Base-by-base conservation (phyloP, 768 basidiomycete genomes). In the Phlebiopsis gigantea region DNA sequence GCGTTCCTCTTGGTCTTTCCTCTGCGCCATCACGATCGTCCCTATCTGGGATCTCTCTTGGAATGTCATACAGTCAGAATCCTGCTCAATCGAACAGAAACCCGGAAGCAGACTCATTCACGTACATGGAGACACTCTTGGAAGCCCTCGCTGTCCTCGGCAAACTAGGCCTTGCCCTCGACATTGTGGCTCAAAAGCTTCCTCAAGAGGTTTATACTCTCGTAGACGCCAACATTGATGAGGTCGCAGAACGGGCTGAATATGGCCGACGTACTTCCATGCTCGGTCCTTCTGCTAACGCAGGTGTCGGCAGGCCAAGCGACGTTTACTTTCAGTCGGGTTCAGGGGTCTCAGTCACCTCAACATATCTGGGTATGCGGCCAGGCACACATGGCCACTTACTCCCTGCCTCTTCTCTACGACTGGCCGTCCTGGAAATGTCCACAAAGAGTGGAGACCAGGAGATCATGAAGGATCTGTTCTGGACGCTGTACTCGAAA, bases 401-500 rank as follows among this genome's bases (percentile, higher is more conserved):
- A 22, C 66, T 82, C 52, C 76, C 76, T 22, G 75, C 84, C 0
- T 80, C 84, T 17, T 71, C 71, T 22, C 71, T 93, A 56, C 80
- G 91, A 41, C 76, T 90, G 25, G 78, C 85, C 17, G 87, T 87
- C 1, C 69, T 93, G 60, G 92, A 93, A 65, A 82, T 85, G 6
- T 81, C 85, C 17, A 74, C 83, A 0, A 88, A 85, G 60, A 79
- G 83, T 29, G 75, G 78, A 17, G 90, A 97, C 63, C 90, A 92
- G 58, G 93, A 96, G 65, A 88, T 89, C 14, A 69, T 99, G 53
- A 80, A 77, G 58, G 97, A 98, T 69, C 77, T 99, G 31, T 98
- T 98, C 70, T 98, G 96, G 96, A 97, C 96, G 1, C 67, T 96
- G 15, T 99, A 93, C 68, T 97, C 93, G 15, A 98, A 99, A 70